A percentile compares a stretch with the other conserved stretches of the same genome.
Evolutionary conservation across 257 asterid species (phyloP).

Genomic region (Fraxinus anomala): DNA sequence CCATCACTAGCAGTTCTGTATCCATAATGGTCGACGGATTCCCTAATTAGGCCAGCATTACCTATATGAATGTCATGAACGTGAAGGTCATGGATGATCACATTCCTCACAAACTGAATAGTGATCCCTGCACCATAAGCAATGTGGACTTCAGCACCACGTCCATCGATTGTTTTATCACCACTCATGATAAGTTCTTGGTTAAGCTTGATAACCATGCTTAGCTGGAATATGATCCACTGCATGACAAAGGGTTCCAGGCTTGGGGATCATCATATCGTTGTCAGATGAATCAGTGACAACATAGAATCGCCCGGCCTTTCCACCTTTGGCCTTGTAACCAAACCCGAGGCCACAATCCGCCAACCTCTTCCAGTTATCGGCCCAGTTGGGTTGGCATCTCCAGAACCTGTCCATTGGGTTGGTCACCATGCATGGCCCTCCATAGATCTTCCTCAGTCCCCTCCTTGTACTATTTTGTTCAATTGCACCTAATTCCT

Average conservation of each 20-base stretch:
- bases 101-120: constrained; percentile 58
- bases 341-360: constrained; percentile 79
- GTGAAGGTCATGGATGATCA: constrained; percentile 67
- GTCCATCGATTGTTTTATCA: constrained; percentile 84
- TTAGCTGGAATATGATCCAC: constrained; percentile 72
- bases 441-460: constrained; percentile 31
- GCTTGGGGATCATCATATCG: constrained; percentile 52
- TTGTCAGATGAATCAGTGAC: constrained; percentile 64
- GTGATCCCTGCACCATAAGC: constrained; percentile 72
- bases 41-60: constrained; percentile 61
- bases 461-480: constrained; percentile 52
- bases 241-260: constrained; percentile 81
- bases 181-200: constrained; percentile 63
- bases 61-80: constrained; percentile 48
- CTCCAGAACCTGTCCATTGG: constrained; percentile 88
- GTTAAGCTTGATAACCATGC: constrained; percentile 57
- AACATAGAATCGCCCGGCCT: constrained; percentile 49
- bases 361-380: constrained; percentile 60
- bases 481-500: constrained; percentile 22
- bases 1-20: constrained; percentile 66
- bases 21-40: constrained; percentile 56
- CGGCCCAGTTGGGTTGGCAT: constrained; percentile 67
- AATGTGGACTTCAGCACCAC: constrained; percentile 62
- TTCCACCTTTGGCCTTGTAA: constrained; percentile 69
- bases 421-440: constrained; percentile 63